A percentile compares a stretch with the other conserved stretches of the same genome.
Conservation (phyloP, 306 rosid genomes). For the Lupinus albus region DNA sequence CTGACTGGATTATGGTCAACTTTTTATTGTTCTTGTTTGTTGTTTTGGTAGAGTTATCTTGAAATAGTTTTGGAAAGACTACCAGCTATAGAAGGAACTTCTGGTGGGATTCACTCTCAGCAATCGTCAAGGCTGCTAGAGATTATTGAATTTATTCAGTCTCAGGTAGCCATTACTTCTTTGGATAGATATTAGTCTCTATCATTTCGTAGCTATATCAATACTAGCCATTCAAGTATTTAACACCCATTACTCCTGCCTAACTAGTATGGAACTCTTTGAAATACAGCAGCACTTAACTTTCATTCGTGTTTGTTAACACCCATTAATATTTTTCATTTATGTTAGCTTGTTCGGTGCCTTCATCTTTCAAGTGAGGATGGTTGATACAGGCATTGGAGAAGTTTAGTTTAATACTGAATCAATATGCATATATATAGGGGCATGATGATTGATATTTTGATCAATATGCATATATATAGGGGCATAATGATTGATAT, state of each 20-base stretch:
- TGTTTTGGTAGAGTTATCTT: constrained; percentile 77
- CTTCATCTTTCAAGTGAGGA: constrained; percentile 8
- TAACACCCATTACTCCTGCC: not conserved
- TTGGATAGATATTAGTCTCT: not conserved
- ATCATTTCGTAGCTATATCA: constrained; percentile 23
- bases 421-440: not conserved
- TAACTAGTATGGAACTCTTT: not conserved
- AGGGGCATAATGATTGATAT: not conserved
- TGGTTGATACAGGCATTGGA: not conserved
- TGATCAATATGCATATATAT: not conserved
- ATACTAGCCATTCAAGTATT: constrained; percentile 23
- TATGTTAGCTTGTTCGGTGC: constrained; percentile 20
- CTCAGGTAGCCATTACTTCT: constrained; percentile 71
- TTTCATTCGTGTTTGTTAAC: constrained; percentile 8
- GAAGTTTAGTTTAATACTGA: not conserved
- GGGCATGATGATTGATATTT: too few relatives aligned
- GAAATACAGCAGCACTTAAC: not conserved
- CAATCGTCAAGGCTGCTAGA: constrained; percentile 92
- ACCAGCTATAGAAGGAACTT: constrained; percentile 66
- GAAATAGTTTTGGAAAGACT: constrained; percentile 87
- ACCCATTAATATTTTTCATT: constrained; percentile 1
- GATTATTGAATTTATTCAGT: constrained; percentile 87
- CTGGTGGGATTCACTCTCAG: constrained; percentile 77
- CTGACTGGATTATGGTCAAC: constrained; percentile 8
- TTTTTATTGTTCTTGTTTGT: constrained; percentile 36